phyloP scores from a whole-genome alignment of 2,329 filamentous ascomycete species.

The Epichloe coenophiala region DNA sequence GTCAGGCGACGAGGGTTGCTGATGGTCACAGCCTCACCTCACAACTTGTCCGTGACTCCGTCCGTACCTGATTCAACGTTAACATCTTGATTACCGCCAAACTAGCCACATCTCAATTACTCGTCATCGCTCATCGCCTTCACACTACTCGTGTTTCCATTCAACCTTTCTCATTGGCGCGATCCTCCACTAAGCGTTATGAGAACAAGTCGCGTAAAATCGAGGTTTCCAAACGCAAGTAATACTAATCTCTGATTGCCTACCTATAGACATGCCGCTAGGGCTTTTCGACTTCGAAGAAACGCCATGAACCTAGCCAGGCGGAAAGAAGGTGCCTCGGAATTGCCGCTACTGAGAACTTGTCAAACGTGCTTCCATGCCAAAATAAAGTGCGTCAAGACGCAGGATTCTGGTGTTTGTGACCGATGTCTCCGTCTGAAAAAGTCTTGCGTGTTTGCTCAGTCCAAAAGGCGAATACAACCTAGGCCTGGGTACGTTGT shows the following conservation, averaged over 20 bases:
- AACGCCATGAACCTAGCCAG: not conserved
- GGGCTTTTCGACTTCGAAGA: not conserved
- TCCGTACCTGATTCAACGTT: too few species aligned
- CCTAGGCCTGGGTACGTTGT: constrained; percentile 9
- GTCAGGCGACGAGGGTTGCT: too few species aligned
- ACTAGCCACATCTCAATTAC: too few species aligned
- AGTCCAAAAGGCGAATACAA: constrained; percentile 15
- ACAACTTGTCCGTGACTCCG: too few species aligned
- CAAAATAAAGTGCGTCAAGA: constrained; percentile 22
- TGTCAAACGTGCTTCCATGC: constrained; percentile 22
- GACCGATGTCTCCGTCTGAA: constrained; percentile 19
- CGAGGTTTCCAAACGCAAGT: too few species aligned
- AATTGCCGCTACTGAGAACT: constrained; percentile 11
- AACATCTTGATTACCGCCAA: too few species aligned
- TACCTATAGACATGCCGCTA: not conserved
- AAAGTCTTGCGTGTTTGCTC: constrained; percentile 20
- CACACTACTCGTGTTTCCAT: too few species aligned
- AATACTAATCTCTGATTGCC: too few species aligned
- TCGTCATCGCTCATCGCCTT: too few species aligned
- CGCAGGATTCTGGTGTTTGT: constrained; percentile 19
- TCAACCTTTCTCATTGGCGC: not conserved
- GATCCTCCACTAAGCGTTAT: too few species aligned
- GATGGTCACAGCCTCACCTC: too few species aligned
- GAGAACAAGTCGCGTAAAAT: too few species aligned
- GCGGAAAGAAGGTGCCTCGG: not conserved